Percentiles rank a stretch among this genome's conserved stretches.
phyloP scores from a whole-genome alignment of 164 flowering plant species.

The Tetrastigma voinierianum region DNA sequence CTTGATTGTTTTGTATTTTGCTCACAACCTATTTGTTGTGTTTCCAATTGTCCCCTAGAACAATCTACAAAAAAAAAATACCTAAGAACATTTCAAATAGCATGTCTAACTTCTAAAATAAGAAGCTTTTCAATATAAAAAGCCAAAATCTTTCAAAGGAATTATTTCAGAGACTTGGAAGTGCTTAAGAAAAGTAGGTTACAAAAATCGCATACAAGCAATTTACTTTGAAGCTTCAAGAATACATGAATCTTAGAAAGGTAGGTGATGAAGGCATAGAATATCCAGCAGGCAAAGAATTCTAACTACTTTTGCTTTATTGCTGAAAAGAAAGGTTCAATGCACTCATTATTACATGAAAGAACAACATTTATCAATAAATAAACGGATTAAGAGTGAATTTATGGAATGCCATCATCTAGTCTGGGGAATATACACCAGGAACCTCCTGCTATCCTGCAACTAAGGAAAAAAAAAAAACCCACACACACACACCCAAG shows the following conservation, averaged over 20 bases:
- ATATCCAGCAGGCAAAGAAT: conserved; percentile 6
- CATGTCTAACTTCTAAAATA: no score
- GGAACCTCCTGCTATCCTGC: background rate
- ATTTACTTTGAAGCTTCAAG: background rate
- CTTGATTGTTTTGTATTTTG: no score
- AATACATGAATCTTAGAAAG: background rate
- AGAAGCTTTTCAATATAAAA: no score
- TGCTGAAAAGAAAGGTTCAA: conserved; percentile 2
- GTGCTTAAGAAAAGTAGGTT: no score
- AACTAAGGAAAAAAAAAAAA: background rate
- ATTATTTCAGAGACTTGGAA: no score
- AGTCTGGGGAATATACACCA: background rate
- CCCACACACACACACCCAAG: no score
- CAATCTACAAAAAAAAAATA: no score
- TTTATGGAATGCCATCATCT: background rate
- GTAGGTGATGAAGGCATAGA: background rate
- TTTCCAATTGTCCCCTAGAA: no score
- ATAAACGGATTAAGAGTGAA: conserved; percentile 13
- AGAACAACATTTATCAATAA: conserved; percentile 9
- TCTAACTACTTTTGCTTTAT: conserved; percentile 1
- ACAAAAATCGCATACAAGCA: background rate
- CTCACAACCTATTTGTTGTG: no score
- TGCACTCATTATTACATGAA: background rate
- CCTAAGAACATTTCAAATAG: no score
- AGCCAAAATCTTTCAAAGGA: no score